These are phyloP conservation scores for Alternaria metachromatica DNA, from an alignment of 2,329 filamentous ascomycete species.

Conservation along the genomic window DNA sequence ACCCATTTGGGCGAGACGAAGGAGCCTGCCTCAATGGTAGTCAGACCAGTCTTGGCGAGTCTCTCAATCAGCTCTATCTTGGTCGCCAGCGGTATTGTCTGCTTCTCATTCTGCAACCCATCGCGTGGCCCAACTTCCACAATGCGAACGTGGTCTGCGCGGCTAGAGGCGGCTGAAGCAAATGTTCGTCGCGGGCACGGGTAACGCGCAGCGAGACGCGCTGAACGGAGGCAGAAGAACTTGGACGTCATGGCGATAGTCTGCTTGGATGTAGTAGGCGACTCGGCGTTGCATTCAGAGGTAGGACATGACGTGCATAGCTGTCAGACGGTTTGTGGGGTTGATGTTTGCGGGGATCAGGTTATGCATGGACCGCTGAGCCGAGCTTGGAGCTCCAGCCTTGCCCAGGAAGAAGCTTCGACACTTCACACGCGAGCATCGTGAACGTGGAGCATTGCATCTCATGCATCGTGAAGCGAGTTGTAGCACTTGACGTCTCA, in stretches of 20 bases:
- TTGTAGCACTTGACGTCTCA: not conserved
- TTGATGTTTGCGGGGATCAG: constrained; percentile 22
- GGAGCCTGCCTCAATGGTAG: constrained; percentile 79
- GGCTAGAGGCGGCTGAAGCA: constrained; percentile 42
- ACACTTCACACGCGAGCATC: not conserved
- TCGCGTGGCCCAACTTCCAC: constrained; percentile 86
- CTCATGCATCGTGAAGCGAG: not conserved
- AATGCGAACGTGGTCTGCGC: constrained; percentile 61
- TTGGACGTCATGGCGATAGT: constrained; percentile 38
- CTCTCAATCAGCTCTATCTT: constrained; percentile 79
- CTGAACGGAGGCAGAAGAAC: constrained; percentile 39
- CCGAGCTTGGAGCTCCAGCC: not conserved
- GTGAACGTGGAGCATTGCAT: not conserved
- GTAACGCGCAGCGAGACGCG: constrained; percentile 46
- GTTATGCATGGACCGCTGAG: constrained; percentile 15
- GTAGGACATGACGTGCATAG: constrained; percentile 16
- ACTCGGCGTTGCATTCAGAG: not conserved
- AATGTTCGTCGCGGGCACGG: constrained; percentile 37
- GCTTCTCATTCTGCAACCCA: constrained; percentile 86
- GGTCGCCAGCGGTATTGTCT: constrained; percentile 70
- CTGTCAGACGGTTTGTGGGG: constrained; percentile 17
- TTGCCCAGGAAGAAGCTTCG: not conserved
- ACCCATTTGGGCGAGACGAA: constrained; percentile 87
- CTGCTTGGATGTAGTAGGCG: not conserved
- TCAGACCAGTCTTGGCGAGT: constrained; percentile 71